A percentile compares a stretch with the other conserved stretches of the same genome.
phyloP scores from a whole-genome alignment of 164 flowering plant species.

The Vitis amurensis region DNA sequence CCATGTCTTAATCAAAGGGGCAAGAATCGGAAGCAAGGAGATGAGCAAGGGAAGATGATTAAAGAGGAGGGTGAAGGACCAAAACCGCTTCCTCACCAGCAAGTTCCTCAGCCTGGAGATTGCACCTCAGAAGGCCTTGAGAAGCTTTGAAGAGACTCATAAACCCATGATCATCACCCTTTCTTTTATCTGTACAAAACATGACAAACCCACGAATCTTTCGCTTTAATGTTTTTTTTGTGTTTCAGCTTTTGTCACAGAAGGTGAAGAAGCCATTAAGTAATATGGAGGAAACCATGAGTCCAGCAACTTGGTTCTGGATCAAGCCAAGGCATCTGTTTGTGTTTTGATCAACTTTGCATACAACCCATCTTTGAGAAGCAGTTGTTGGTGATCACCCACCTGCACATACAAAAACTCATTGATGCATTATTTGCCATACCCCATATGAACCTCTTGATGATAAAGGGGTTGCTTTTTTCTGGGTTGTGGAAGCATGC shows the following conservation, averaged over 20 bases:
- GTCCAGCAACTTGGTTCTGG: too few relatives aligned
- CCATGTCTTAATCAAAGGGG: not conserved
- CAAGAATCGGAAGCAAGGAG: not conserved
- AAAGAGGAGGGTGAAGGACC: constrained; percentile 4
- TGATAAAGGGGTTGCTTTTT: too few relatives aligned
- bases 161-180: too few relatives aligned
- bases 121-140: constrained; percentile 15
- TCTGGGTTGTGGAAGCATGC: too few relatives aligned
- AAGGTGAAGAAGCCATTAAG: too few relatives aligned
- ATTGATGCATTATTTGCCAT: too few relatives aligned
- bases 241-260: too few relatives aligned
- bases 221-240: not conserved
- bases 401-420: constrained; percentile 10
- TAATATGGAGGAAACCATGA: too few relatives aligned
- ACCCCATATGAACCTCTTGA: too few relatives aligned
- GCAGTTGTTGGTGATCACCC: constrained; percentile 29
- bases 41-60: not conserved
- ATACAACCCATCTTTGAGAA: constrained; percentile 29
- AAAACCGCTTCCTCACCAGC: constrained; percentile 8
- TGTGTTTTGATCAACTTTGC: constrained; percentile 25
- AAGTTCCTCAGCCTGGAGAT: constrained; percentile 20
- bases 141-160: not conserved
- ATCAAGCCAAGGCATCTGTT: constrained; percentile 19
- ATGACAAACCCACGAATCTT: not conserved
- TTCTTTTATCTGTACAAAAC: not conserved